phyloP scores from a whole-genome alignment of 495 filamentous ascomycete species.

The Polyplosphaeria fusca region DNA sequence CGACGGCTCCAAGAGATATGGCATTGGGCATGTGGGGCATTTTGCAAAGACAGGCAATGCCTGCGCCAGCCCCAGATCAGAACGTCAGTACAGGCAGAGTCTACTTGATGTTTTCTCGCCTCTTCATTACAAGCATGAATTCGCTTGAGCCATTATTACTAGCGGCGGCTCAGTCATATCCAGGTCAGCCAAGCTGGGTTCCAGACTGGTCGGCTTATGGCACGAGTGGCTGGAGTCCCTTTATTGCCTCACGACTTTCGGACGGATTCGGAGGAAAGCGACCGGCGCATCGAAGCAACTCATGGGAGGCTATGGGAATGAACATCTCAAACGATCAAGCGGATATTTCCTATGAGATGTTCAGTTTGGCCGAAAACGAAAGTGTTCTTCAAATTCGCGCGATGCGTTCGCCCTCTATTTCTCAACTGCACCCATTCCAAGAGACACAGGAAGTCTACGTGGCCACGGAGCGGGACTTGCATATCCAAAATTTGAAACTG shows the following conservation, averaged over 20 bases:
- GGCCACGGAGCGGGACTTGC: background rate
- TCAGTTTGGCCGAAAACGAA: background rate
- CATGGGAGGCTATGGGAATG: background rate
- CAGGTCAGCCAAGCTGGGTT: constrained; percentile 3
- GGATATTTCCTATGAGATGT: background rate
- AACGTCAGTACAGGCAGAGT: background rate
- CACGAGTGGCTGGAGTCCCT: too few relatives aligned
- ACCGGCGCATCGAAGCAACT: background rate
- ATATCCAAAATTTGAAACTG: background rate
- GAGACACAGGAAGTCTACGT: background rate
- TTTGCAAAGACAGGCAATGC: background rate
- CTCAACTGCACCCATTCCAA: background rate
- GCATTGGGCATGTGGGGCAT: background rate
- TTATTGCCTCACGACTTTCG: background rate
- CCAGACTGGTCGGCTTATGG: constrained; percentile 15
- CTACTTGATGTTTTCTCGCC: background rate
- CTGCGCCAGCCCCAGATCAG: background rate
- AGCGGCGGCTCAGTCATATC: background rate
- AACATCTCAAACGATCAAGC: background rate
- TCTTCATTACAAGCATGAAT: background rate
- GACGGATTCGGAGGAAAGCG: background rate
- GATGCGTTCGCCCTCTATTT: background rate
- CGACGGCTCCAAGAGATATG: constrained; percentile 1
- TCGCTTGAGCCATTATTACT: background rate
- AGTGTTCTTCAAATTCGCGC: background rate